Percentiles rank a stretch among this genome's conserved stretches.
phyloP scores from a whole-genome alignment of 2,329 filamentous ascomycete species.

The Trichoderma hamatum region DNA sequence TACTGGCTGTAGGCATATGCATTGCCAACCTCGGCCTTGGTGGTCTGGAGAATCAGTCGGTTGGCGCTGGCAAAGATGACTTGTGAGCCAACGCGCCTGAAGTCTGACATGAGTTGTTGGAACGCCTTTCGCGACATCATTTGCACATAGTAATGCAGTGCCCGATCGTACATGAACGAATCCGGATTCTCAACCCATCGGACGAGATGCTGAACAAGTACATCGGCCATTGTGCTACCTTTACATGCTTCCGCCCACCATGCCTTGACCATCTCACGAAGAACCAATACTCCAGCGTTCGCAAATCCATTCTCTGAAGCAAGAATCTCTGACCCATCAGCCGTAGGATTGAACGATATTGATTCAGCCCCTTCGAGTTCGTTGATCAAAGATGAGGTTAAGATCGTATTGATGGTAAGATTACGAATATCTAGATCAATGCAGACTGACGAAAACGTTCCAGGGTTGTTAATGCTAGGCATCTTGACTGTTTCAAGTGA shows the following conservation, averaged over 20 bases:
- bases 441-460: conserved; percentile 93
- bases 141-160: conserved; percentile 95
- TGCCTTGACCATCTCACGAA: conserved; percentile 96
- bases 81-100: conserved; percentile 90
- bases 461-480: conserved; percentile 90
- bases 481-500: conserved; percentile 85
- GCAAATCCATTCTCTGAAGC: conserved; percentile 90
- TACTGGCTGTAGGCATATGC: conserved; percentile 97
- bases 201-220: conserved; percentile 95
- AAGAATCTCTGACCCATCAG: conserved; percentile 55
- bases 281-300: conserved; percentile 84
- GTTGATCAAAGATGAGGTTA: conserved; percentile 95
- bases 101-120: conserved; percentile 95
- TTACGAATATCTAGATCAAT: conserved; percentile 95
- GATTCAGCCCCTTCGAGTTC: conserved; percentile 90
- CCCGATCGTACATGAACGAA: conserved; percentile 93
- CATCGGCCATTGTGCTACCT: conserved; percentile 91
- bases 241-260: conserved; percentile 97
- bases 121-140: conserved; percentile 98
- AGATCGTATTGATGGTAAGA: conserved; percentile 93
- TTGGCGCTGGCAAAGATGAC: conserved; percentile 94
- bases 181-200: conserved; percentile 95
- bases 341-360: conserved; percentile 71
- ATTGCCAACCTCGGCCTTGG: conserved; percentile 94
- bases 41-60: conserved; percentile 88